Evolutionary conservation across 331 rosid species (phyloP), one percentile per base, ranked within the genome.

Genomic region (Cydonia oblonga): DNA sequence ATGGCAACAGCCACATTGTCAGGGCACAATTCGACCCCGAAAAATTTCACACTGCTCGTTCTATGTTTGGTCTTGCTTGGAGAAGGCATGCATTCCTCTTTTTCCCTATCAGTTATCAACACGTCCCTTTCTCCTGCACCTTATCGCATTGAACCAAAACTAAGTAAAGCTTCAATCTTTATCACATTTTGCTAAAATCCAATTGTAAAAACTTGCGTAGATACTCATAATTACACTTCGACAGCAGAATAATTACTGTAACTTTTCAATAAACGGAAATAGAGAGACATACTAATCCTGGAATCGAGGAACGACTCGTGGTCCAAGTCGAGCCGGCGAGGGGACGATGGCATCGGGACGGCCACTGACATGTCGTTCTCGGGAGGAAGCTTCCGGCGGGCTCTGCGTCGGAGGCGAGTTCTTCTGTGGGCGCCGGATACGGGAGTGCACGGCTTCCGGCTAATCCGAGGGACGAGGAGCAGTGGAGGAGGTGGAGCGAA

Each of bases 1-100:
- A 93, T 91, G 3, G 98, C 96, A 69, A 93, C 90, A 44, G 98
- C 97, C 66, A 87, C 76, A 78, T 86, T 91, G 84, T 93, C 98
- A 9, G 97, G 98, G 35, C 92, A 85, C 70, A 93, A 78, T 22
- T 93, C 91, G 26, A 91, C 90, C 75, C 97, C 98, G 66, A 84
- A 88, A 83, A 84, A 76, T 79, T 72, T 86, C 23, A 84, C 74
- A 60, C 19, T 65, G 67, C 86, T 72, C 69, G 75, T 56, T 9
- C 74, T 73, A 73, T 77, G 74, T 73, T 77, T 84, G 58, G 20
- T 82, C 80, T 83, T 85, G 76, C 80, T 80, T 32, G 78, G 29
- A 23, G 83, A 82, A 25, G 86, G 32, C 57, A 58, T 71, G 66
- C 29, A 1, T 71, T 4, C 76, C 35, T 88, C 97, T 70, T 70